phyloP scores from a whole-genome alignment of 2,329 filamentous ascomycete species.

The Exophiala alcalophila region DNA sequence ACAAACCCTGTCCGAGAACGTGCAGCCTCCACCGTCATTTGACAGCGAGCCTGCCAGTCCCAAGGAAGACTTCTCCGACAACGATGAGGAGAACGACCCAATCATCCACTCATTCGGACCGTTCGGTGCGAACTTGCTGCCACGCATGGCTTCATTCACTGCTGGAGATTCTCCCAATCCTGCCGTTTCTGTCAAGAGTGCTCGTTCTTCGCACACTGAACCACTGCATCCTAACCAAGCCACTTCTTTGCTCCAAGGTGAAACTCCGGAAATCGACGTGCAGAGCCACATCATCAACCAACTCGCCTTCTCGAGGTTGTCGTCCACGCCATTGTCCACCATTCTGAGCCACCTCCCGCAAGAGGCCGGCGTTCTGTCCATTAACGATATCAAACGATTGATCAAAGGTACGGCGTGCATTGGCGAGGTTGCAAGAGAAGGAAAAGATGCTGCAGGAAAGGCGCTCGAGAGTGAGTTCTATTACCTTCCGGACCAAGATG shows the following conservation, averaged over 20 bases:
- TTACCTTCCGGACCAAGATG: conserved; percentile 84
- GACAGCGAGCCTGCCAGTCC: conserved; percentile 15
- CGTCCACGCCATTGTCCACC: conserved; percentile 83
- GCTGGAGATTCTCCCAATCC: conserved; percentile 59
- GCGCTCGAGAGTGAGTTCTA: conserved; percentile 94
- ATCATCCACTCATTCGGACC: conserved; percentile 89
- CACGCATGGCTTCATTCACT: conserved; percentile 73
- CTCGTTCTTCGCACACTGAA: conserved; percentile 35
- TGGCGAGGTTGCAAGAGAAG: conserved; percentile 82
- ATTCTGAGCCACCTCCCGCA: conserved; percentile 81
- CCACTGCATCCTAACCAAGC: conserved; percentile 37
- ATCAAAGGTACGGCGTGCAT: conserved; percentile 75
- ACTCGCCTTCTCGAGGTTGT: conserved; percentile 87
- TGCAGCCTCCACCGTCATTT: conserved; percentile 19
- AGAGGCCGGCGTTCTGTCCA: conserved; percentile 50
- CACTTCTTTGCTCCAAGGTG: conserved; percentile 30
- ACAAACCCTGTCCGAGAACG: conserved; percentile 36
- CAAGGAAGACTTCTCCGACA: conserved; percentile 66
- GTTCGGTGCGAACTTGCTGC: conserved; percentile 81
- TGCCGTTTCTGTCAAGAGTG: conserved; percentile 25
- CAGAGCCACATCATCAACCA: conserved; percentile 91
- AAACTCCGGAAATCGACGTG: conserved; percentile 43
- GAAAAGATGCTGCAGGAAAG: conserved; percentile 95
- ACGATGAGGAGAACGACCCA: conserved; percentile 91
- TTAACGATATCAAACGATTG: conserved; percentile 64